Evolutionary conservation across 2,329 filamentous ascomycete species (phyloP).

Genomic region (Lizonia empirigonia): DNA sequence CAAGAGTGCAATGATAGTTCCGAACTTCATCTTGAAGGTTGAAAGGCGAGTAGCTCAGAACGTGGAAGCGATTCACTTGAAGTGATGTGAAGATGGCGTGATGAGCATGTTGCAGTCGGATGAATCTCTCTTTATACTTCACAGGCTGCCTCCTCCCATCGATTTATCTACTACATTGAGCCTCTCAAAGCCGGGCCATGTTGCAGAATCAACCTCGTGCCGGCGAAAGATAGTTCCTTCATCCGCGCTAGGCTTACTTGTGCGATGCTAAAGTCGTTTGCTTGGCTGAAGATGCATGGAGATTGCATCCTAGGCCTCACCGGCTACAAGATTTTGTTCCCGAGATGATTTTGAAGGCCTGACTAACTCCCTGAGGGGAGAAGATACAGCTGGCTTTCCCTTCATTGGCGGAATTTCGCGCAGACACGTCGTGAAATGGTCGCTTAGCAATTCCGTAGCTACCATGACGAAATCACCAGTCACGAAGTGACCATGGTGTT

Average conservation of each 20-base stretch:
- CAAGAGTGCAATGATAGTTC: slow-evolving; percentile 33
- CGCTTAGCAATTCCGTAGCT: not conserved
- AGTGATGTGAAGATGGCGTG: slow-evolving; percentile 23
- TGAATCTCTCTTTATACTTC: slow-evolving; percentile 34
- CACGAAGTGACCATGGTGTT: not conserved
- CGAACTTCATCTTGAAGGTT: slow-evolving; percentile 40
- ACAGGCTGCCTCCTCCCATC: not conserved
- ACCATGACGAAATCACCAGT: not conserved
- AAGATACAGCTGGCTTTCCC: not conserved
- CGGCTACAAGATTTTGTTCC: not conserved
- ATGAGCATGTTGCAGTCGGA: slow-evolving; percentile 14
- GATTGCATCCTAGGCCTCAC: not conserved
- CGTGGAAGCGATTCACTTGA: slow-evolving; percentile 7
- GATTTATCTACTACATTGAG: not conserved
- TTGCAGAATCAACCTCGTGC: not conserved
- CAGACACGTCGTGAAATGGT: not conserved
- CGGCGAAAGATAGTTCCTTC: slow-evolving; percentile 1
- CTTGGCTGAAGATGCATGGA: slow-evolving; percentile 6
- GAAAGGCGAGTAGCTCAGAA: not conserved
- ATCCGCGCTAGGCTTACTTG: not conserved
- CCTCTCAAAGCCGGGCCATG: not conserved
- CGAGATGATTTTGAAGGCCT: slow-evolving; percentile 10
- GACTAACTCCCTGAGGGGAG: not conserved
- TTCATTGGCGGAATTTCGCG: not conserved
- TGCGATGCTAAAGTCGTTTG: slow-evolving; percentile 1